Evolutionary conservation across 73 alveolate genomes (phyloP).

Genomic region (Tetrahymena elliotti): DNA sequence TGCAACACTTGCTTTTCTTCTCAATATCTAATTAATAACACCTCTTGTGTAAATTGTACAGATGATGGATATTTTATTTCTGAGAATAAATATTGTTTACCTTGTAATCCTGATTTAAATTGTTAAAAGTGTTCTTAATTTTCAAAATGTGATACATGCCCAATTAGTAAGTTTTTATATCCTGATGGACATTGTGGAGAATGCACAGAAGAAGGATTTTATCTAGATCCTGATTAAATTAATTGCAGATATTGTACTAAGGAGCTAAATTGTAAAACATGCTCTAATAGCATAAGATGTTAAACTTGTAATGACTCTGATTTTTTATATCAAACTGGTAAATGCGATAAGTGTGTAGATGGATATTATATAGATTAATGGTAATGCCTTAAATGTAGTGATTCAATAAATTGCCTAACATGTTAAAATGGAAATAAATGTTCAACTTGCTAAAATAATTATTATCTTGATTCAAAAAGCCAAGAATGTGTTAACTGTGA

Average conservation of each 20-base stretch:
- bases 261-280: background rate
- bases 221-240: background rate
- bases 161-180: background rate
- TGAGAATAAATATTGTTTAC: background rate
- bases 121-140: background rate
- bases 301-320: background rate
- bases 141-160: background rate
- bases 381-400: background rate
- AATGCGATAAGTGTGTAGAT: background rate
- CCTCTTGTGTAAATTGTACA: background rate
- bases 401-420: background rate
- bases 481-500: background rate
- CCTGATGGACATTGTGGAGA: background rate
- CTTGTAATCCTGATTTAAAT: background rate
- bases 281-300: background rate
- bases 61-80: background rate
- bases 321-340: background rate
- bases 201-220: background rate
- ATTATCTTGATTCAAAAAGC: background rate
- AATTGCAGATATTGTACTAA: background rate
- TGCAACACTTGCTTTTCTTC: background rate
- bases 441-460: background rate
- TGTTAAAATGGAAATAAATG: background rate
- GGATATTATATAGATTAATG: background rate
- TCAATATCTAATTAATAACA: background rate